Conservation (phyloP, 345 rosid species). For the Gossypium thurberi region DNA sequence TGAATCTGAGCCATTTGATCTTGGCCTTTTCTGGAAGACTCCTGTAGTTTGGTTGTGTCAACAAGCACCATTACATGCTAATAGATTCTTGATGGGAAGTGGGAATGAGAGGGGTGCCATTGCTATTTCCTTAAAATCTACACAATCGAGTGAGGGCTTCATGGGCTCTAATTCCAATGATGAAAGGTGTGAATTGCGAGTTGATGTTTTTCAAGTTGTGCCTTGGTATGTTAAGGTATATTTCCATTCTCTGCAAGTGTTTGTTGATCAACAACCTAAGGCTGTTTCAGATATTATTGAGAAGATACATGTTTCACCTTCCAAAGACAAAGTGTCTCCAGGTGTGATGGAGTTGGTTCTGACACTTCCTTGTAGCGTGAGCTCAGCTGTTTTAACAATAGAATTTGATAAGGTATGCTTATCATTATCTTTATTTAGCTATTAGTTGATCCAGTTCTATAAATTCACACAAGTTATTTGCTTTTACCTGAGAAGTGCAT, state of each 20-base stretch:
- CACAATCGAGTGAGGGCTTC: slow-evolving; percentile 30
- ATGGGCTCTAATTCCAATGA: slow-evolving; percentile 10
- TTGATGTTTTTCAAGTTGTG: slow-evolving; percentile 79
- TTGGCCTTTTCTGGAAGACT: slow-evolving; percentile 64
- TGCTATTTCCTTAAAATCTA: slow-evolving; percentile 70
- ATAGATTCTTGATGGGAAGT: slow-evolving; percentile 93
- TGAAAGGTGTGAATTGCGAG: slow-evolving; percentile 47
- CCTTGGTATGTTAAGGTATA: slow-evolving; percentile 96
- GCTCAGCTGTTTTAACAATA: slow-evolving; percentile 67
- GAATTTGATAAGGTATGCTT: slow-evolving; percentile 86
- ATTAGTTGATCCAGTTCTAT: not conserved
- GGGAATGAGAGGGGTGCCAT: slow-evolving; percentile 97
- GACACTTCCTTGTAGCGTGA: slow-evolving; percentile 66
- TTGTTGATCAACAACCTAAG: slow-evolving; percentile 59
- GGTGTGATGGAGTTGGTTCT: slow-evolving; percentile 85
- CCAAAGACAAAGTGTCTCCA: slow-evolving; percentile 83
- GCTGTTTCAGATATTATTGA: slow-evolving; percentile 44
- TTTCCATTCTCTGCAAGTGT: slow-evolving; percentile 62
- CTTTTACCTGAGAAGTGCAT: not conserved
- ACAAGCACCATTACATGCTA: slow-evolving; percentile 67
- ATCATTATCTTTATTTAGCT: not conserved
- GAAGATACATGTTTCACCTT: slow-evolving; percentile 74
- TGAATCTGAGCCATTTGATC: slow-evolving; percentile 56
- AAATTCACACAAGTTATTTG: not conserved
- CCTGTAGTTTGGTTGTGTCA: slow-evolving; percentile 68